Conservation (phyloP, 129 eudicot species). For the Cynara cardunculus region DNA sequence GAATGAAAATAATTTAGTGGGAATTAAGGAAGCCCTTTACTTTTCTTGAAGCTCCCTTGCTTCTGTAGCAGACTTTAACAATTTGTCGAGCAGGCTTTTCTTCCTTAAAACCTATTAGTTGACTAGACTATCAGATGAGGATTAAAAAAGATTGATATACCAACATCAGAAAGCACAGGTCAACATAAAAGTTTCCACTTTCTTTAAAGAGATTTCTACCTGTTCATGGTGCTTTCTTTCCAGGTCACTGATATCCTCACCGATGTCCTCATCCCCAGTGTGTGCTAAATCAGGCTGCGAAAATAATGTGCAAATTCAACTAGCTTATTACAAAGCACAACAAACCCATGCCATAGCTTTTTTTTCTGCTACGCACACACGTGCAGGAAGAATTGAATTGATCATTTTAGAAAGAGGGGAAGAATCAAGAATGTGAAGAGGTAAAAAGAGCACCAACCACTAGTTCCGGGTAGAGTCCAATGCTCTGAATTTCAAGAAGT, state of each 20-base stretch:
- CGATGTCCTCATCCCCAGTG: slow-evolving; percentile 53
- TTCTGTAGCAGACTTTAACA: slow-evolving; percentile 40
- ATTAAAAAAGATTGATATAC: background rate
- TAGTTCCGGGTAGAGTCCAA: slow-evolving; percentile 54
- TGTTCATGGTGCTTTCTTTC: slow-evolving; percentile 47
- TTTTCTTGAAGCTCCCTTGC: slow-evolving; percentile 62
- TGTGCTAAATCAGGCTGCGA: slow-evolving; percentile 53
- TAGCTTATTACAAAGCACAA: background rate
- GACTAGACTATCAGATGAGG: slow-evolving; percentile 12
- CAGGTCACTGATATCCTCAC: slow-evolving; percentile 43
- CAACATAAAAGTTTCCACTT: background rate
- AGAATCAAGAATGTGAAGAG: background rate
- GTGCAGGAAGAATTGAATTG: background rate
- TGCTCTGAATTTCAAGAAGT: slow-evolving; percentile 48
- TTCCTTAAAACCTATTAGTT: slow-evolving; percentile 51
- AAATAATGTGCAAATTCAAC: background rate
- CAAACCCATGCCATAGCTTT: background rate
- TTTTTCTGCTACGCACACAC: too few relatives aligned
- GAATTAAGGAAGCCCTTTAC: slow-evolving; percentile 32
- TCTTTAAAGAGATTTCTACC: slow-evolving; percentile 29
- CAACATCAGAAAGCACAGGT: background rate
- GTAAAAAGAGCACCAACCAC: slow-evolving; percentile 36
- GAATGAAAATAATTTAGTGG: background rate
- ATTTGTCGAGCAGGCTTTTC: slow-evolving; percentile 41
- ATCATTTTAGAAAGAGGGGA: background rate